phyloP scores from a whole-genome alignment of 768 basidiomycete species.

The Cystofilobasidium ferigula region DNA sequence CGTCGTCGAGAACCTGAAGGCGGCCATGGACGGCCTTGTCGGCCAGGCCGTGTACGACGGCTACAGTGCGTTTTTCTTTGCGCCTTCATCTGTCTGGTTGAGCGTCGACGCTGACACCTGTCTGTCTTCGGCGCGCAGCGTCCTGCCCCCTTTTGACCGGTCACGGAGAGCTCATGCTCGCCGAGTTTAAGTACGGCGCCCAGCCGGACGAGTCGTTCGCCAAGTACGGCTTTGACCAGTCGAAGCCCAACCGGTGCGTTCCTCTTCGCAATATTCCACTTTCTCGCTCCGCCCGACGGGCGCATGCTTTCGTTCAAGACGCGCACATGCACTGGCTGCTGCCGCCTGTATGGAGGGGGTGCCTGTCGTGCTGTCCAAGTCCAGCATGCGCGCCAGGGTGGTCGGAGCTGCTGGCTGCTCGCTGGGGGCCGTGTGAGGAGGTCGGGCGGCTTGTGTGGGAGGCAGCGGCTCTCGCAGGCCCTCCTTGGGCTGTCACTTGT shows the following conservation, averaged over 20 bases:
- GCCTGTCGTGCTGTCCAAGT: no score
- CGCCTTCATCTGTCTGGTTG: neutral
- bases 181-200: conserved; percentile 87
- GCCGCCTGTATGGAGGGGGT: no score
- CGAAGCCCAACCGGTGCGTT: conserved; percentile 55
- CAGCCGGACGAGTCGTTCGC: conserved; percentile 79
- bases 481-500: no score
- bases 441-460: no score
- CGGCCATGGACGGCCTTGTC: conserved; percentile 60
- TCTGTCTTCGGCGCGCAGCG: conserved; percentile 12
- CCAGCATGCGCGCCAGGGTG: no score
- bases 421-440: no score
- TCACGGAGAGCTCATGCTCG: conserved; percentile 49
- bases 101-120: neutral
- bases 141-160: conserved; percentile 34
- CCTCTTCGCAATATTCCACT: neutral
- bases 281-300: neutral
- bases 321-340: no score
- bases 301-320: no score
- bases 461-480: no score
- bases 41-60: conserved; percentile 68
- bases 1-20: conserved; percentile 74
- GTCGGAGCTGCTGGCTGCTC: no score
- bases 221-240: conserved; percentile 55
- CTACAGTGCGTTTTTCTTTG: conserved; percentile 29